A percentile compares a stretch with the other conserved stretches of the same genome.
Conservation (phyloP, 768 basidiomycete species). For the Pholiota microspora region DNA sequence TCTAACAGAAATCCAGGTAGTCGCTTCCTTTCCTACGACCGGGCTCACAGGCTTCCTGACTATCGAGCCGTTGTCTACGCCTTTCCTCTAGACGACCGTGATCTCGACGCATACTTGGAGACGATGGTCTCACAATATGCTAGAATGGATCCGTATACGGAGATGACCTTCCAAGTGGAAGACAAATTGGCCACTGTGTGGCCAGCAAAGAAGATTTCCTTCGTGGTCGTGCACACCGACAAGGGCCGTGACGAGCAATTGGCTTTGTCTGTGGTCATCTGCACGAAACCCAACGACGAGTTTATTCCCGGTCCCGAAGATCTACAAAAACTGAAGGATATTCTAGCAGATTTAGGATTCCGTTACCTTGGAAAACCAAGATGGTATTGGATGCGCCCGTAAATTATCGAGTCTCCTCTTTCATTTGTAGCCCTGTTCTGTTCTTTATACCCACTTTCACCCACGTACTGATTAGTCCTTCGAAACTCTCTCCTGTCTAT, state of each 20-base stretch:
- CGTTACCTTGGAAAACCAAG: neutral
- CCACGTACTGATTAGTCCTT: too few species aligned
- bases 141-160: too few species aligned
- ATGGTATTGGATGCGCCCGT: neutral
- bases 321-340: neutral
- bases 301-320: neutral
- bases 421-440: too few species aligned
- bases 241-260: too few species aligned
- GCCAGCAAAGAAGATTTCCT: neutral
- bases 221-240: neutral
- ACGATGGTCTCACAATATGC: neutral
- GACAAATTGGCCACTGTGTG: neutral
- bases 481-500: too few species aligned
- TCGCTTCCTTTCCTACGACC: neutral
- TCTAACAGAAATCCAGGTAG: too few species aligned
- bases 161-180: too few species aligned
- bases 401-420: too few species aligned
- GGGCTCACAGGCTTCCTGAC: neutral
- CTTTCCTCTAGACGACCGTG: neutral
- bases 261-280: neutral
- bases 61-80: neutral
- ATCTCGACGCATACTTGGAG: neutral
- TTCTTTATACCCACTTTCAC: too few species aligned
- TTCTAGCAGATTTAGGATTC: neutral
- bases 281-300: neutral